Percentiles rank a stretch among this genome's conserved stretches.
These are phyloP conservation scores for Cenchrus fungigraminus DNA, from an alignment of 176 grass and related monocot genomes.

Conservation along the genomic window DNA sequence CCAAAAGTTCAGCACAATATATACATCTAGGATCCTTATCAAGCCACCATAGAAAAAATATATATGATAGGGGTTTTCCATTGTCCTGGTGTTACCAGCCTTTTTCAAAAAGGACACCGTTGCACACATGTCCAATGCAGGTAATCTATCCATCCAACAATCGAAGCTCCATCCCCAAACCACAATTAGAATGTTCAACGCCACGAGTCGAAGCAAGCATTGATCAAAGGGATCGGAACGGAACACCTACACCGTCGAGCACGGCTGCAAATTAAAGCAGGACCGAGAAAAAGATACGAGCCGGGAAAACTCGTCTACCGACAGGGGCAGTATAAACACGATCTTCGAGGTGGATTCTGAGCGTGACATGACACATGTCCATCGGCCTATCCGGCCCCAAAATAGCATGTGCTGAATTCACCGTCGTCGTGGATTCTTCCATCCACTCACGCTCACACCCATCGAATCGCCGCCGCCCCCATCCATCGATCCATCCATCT, in stretches of 20 bases:
- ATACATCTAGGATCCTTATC: too few relatives aligned
- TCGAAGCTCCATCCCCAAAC: too few relatives aligned
- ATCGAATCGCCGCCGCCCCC: not conserved
- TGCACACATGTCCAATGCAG: not conserved
- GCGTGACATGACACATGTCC: not conserved
- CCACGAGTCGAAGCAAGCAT: not conserved
- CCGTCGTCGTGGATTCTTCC: not conserved
- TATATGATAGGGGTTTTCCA: not conserved
- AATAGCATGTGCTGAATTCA: conserved; percentile 35
- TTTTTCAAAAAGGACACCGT: not conserved
- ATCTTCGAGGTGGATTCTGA: conserved; percentile 39
- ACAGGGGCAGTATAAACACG: not conserved
- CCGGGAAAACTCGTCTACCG: not conserved
- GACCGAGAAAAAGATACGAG: not conserved
- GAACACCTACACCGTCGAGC: too few relatives aligned
- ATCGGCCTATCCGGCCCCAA: not conserved
- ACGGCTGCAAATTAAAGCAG: conserved; percentile 1
- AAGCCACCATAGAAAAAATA: too few relatives aligned
- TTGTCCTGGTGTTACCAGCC: not conserved
- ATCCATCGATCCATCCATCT: too few relatives aligned
- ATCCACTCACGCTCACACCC: not conserved
- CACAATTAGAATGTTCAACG: not conserved
- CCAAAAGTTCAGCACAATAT: too few relatives aligned
- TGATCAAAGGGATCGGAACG: not conserved
- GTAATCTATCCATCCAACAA: too few relatives aligned